Percentiles rank a stretch among this genome's conserved stretches.
Conservation (phyloP, 2,329 filamentous ascomycete species). For the Colletotrichum horii region DNA sequence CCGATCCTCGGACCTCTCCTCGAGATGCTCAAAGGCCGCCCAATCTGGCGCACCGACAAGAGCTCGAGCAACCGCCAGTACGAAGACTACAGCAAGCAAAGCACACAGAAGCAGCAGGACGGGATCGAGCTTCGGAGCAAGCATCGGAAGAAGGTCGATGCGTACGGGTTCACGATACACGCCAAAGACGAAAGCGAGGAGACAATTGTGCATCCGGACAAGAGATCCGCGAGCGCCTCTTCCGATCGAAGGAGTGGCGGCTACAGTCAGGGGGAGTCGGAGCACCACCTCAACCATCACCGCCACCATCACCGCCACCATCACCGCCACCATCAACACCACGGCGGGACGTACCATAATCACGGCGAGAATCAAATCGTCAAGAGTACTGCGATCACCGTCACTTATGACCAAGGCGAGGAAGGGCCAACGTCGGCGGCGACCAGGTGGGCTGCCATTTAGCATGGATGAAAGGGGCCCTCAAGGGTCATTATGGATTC, state of each 20-base stretch:
- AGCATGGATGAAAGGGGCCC: neutral
- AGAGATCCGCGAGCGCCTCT: neutral
- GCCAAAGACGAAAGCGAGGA: neutral
- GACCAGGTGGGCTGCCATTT: neutral
- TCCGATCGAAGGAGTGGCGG: neutral
- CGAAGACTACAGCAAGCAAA: neutral
- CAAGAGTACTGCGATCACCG: neutral
- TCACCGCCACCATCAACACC: neutral
- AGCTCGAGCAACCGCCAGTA: neutral
- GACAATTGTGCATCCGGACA: neutral
- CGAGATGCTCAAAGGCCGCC: conserved; percentile 23
- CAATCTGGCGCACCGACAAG: neutral
- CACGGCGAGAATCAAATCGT: neutral
- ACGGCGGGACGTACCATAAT: neutral
- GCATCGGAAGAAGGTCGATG: neutral
- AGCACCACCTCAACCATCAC: neutral
- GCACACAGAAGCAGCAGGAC: neutral
- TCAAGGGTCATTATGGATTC: fast-evolving
- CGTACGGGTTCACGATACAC: neutral
- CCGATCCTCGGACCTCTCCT: conserved; percentile 31
- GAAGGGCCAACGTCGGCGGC: neutral
- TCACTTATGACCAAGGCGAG: neutral
- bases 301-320: neutral
- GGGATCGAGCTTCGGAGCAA: neutral
- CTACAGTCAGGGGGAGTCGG: neutral